Evolutionary conservation across 129 eudicot genomes (phyloP), one percentile per base, ranked within the genome.

Genomic region (Artemisia argyi): DNA sequence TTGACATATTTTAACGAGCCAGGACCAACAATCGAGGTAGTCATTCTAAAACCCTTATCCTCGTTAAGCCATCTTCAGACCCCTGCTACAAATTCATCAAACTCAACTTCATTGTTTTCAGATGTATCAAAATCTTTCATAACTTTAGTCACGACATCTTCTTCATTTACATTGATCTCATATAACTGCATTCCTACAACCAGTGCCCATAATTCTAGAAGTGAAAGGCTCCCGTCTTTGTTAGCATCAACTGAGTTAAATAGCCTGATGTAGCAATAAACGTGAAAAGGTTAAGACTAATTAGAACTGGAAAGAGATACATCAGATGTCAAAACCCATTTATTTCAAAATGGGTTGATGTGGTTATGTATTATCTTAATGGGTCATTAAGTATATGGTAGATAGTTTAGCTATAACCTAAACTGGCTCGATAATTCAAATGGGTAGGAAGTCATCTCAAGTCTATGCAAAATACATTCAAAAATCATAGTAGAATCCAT

Each of bases 61-160:
- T 88, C 91, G 10, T 81, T 82, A 19, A 91, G 95, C 97, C 97
- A 91, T 70, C 69, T 85, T 70, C 65, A 69, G 5, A 91, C 68
- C 71, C 97, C 97, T 15, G 10, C n/a, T 11, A 78, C 17, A 68
- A 91, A 91, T 68, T 91, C 97, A 13, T 57, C 47, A 11, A 79
- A 78, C 4, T 78, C 79, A 65, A 91, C 74, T 28, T 28, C 68
- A 32, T 62, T 69, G 61, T 88, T 86, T 12, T 20, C 76, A 53
- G 84, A 46, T 26, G 82, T 73, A 72, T 91, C 97, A 55, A 91
- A 91, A 78, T 91, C 92, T 74, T 71, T 84, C 81, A 91, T 83
- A 62, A 91, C 80, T 77, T 82, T 88, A 18, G 68, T 74, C 49
- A 84, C 83, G 3, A 87, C 91, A 22, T 85, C 89, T 53, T 85